phyloP scores from a whole-genome alignment of 192 early-diverging fungal species.

The Linderina pennispora region DNA sequence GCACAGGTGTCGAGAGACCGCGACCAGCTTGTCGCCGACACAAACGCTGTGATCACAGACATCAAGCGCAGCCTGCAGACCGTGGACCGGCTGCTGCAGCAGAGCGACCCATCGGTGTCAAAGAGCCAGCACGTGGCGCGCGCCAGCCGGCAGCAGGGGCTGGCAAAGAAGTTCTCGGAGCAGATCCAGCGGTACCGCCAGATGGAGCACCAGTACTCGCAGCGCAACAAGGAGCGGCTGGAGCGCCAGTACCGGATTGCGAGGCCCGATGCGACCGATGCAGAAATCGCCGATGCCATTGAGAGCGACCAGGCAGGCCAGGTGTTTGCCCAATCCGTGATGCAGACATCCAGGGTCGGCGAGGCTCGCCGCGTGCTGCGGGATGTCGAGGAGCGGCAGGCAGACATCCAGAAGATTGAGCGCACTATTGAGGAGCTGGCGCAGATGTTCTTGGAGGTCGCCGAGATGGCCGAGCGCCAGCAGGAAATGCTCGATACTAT shows the following conservation, averaged over 20 bases:
- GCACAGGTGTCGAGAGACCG: not conserved
- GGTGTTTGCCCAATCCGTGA: constrained; percentile 16
- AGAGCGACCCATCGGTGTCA: not conserved
- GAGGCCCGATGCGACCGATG: constrained; percentile 15
- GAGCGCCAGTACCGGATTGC: constrained; percentile 19
- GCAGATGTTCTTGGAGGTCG: constrained; percentile 12
- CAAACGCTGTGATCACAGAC: not conserved
- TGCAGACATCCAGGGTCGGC: constrained; percentile 1
- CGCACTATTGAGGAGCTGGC: constrained; percentile 15
- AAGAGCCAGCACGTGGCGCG: not conserved
- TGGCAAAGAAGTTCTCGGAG: not conserved
- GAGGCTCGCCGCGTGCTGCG: constrained; percentile 12
- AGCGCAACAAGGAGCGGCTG: constrained; percentile 5
- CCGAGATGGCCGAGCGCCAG: constrained; percentile 18
- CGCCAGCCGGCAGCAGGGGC: not conserved
- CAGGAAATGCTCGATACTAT: constrained; percentile 21
- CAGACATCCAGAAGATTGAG: constrained; percentile 22
- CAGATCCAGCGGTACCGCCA: not conserved
- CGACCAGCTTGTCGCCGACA: not conserved
- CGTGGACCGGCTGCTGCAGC: not conserved
- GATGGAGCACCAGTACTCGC: not conserved
- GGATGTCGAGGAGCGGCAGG: constrained; percentile 14
- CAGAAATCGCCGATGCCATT: constrained; percentile 18
- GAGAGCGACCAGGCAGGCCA: constrained; percentile 22
- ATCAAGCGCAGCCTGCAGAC: not conserved